A percentile compares a stretch with the other conserved stretches of the same genome.
These are phyloP conservation scores for Leucocoprinus sp. DNA, from an alignment of 768 basidiomycete species.

Conservation along the genomic window DNA sequence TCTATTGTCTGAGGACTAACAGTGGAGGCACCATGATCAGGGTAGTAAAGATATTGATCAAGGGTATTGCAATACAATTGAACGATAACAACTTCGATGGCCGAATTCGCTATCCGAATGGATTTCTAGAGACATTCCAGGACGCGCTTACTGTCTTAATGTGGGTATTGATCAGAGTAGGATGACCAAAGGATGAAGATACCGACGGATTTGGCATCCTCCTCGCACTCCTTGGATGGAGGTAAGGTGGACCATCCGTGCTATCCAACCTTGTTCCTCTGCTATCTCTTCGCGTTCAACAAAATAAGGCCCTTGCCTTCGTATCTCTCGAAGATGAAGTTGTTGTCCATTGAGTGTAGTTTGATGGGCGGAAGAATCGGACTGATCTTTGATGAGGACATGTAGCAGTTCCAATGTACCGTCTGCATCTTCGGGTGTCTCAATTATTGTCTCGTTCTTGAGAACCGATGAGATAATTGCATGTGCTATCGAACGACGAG, in stretches of 20 bases:
- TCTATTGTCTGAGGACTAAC: too few species aligned
- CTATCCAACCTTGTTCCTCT: slow-evolving; percentile 98
- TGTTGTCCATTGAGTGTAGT: slow-evolving; percentile 25
- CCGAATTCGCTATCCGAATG: slow-evolving; percentile 90
- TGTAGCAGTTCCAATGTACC: slow-evolving; percentile 91
- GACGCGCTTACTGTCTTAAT: slow-evolving; percentile 94
- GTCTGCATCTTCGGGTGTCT: slow-evolving; percentile 88
- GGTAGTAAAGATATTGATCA: slow-evolving; percentile 93
- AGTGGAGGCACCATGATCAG: slow-evolving; percentile 86
- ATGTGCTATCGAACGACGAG: slow-evolving; percentile 87
- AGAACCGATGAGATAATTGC: slow-evolving; percentile 90
- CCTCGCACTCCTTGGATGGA: too few species aligned
- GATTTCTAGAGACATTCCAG: slow-evolving; percentile 97
- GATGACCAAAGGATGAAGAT: too few species aligned
- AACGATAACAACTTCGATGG: slow-evolving; percentile 93
- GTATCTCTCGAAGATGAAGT: slow-evolving; percentile 32
- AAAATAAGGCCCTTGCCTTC: slow-evolving; percentile 51
- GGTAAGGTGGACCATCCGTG: slow-evolving; percentile 96
- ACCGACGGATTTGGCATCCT: too few species aligned
- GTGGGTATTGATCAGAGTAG: slow-evolving; percentile 48
- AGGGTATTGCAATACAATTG: slow-evolving; percentile 95
- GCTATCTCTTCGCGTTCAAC: slow-evolving; percentile 86
- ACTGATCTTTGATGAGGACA: slow-evolving; percentile 83
- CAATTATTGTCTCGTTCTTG: slow-evolving; percentile 94
- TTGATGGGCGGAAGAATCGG: slow-evolving; percentile 33